Evolutionary conservation across 2,329 filamentous ascomycete species (phyloP).

Genomic region (Fusarium sp.): DNA sequence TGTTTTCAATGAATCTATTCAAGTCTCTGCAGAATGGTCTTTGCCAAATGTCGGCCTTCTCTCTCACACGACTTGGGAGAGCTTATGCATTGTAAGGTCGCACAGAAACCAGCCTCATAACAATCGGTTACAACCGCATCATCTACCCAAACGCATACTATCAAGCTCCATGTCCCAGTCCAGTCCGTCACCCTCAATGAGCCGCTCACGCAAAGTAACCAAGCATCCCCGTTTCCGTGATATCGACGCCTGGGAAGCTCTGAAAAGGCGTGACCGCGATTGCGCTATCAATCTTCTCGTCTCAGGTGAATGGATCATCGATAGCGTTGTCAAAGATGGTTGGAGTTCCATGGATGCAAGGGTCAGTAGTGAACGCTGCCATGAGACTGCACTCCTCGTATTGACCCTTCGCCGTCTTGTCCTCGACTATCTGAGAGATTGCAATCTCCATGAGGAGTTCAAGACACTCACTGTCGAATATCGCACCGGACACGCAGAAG

Average conservation of each 20-base stretch:
- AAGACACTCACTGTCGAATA: accelerated
- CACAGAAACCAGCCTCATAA: neutral
- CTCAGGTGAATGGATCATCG: neutral
- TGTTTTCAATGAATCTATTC: accelerated
- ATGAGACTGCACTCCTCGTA: neutral
- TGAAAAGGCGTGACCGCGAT: neutral
- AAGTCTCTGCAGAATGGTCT: neutral
- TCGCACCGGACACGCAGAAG: accelerated
- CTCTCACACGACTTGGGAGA: accelerated
- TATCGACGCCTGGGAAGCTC: neutral
- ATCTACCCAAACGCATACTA: too few species aligned
- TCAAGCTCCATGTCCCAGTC: accelerated
- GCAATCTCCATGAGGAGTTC: accelerated
- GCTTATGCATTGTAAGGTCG: neutral
- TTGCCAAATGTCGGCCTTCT: neutral
- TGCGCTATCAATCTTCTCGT: neutral
- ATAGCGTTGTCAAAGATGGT: neutral
- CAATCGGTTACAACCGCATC: neutral
- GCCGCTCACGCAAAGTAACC: too few species aligned
- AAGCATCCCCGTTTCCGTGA: too few species aligned
- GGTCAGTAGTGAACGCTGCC: neutral
- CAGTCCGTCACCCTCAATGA: neutral
- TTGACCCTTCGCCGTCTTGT: neutral
- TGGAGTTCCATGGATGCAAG: neutral
- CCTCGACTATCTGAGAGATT: too few species aligned